Percentiles rank a stretch among this genome's conserved stretches.
phyloP scores from a whole-genome alignment of 108 stramenopile species.

The Nannochloropsis granulata region DNA sequence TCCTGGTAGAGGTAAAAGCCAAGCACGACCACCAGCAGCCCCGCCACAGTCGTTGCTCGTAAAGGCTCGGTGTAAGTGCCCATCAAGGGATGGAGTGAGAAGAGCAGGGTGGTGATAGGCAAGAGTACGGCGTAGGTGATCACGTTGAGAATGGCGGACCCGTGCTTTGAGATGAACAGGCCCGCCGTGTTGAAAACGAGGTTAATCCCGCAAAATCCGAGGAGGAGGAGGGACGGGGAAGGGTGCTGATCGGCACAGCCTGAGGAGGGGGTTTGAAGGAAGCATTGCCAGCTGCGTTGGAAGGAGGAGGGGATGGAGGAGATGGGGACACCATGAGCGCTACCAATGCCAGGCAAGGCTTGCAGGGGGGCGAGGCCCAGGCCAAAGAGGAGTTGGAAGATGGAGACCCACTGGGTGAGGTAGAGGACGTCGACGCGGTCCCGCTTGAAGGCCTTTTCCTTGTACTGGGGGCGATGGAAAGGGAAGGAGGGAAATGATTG shows the following conservation, averaged over 20 bases:
- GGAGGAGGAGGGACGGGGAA: not conserved
- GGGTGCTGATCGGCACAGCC: not conserved
- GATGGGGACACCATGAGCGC: not conserved
- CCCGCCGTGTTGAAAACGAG: constrained; percentile 1
- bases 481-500: not conserved
- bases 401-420: constrained; percentile 11
- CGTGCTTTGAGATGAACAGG: constrained; percentile 3
- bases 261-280: not conserved
- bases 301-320: not conserved
- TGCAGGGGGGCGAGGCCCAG: not conserved
- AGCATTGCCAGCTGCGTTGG: no score
- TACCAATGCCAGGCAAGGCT: not conserved
- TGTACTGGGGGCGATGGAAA: not conserved
- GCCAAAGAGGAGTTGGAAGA: constrained; percentile 7
- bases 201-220: not conserved
- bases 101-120: not conserved
- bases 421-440: constrained; percentile 1
- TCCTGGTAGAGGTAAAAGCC: not conserved
- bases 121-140: constrained; percentile 6
- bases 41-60: not conserved
- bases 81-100: not conserved
- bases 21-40: not conserved
- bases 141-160: not conserved
- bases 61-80: constrained; percentile 1
- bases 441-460: constrained; percentile 7